These are phyloP conservation scores for Fagus crenata DNA, from an alignment of 306 rosid species.

Conservation along the genomic window DNA sequence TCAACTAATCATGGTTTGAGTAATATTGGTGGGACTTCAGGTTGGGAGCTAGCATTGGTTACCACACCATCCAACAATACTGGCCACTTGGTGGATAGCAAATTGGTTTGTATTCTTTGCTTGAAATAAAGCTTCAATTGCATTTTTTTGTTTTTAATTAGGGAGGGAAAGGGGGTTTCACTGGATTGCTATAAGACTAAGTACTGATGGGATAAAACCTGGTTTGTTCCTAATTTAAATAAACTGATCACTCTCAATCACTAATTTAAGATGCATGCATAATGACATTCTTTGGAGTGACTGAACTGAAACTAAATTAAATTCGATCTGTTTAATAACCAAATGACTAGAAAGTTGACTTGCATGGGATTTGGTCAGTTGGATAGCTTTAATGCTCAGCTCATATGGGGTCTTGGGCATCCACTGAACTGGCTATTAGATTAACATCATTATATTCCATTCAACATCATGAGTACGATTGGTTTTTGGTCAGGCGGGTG, in stretches of 20 bases:
- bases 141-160: background rate
- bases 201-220: background rate
- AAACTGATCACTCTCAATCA: background rate
- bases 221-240: background rate
- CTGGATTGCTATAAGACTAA: background rate
- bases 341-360: background rate
- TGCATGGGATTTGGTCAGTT: background rate
- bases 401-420: background rate
- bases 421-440: background rate
- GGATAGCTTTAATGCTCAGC: background rate
- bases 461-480: background rate
- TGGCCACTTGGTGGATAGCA: constrained; percentile 37
- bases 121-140: constrained; percentile 6
- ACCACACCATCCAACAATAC: constrained; percentile 69
- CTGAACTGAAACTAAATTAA: background rate
- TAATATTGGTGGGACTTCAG: constrained; percentile 59
- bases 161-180: too few species aligned
- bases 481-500: constrained; percentile 70
- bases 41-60: constrained; percentile 91
- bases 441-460: background rate
- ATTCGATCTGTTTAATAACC: background rate
- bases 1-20: constrained; percentile 37
- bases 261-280: background rate
- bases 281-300: background rate
- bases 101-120: constrained; percentile 58